Evolutionary conservation across 1,139 yeast species (phyloP).

Genomic region (Suzukiozyma palmioleophila): DNA sequence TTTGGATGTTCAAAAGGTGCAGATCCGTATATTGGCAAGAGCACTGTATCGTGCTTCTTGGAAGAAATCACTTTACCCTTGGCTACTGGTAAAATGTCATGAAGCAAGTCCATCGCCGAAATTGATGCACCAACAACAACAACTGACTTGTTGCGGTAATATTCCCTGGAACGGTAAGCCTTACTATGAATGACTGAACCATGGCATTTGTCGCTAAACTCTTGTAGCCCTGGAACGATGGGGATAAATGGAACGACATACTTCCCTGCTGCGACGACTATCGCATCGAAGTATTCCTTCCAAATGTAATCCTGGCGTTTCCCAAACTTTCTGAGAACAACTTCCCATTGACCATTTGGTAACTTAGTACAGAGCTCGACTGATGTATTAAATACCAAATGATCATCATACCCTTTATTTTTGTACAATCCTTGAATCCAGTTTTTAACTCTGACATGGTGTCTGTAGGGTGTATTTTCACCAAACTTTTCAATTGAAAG

Average conservation of each 20-base stretch:
- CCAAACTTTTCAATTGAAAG: slow-evolving; percentile 16
- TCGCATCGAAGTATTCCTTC: slow-evolving; percentile 22
- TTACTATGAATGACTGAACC: slow-evolving; percentile 37
- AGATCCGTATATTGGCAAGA: slow-evolving; percentile 39
- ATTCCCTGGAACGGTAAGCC: slow-evolving; percentile 26
- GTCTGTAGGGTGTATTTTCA: slow-evolving; percentile 43
- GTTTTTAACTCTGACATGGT: slow-evolving; percentile 41
- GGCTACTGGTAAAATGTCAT: slow-evolving; percentile 34
- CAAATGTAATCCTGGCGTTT: slow-evolving; percentile 20
- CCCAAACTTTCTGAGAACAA: slow-evolving; percentile 29
- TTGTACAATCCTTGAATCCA: slow-evolving; percentile 40
- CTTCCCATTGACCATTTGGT: slow-evolving; percentile 30
- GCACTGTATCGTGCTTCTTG: slow-evolving; percentile 41
- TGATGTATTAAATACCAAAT: slow-evolving; percentile 27
- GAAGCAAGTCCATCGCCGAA: slow-evolving; percentile 41
- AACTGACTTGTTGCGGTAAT: slow-evolving; percentile 26
- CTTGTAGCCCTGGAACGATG: slow-evolving; percentile 34
- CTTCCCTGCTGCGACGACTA: slow-evolving; percentile 30
- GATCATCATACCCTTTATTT: slow-evolving; percentile 19
- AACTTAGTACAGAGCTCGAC: slow-evolving; percentile 30
- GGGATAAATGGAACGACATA: slow-evolving; percentile 33
- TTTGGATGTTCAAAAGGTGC: slow-evolving; percentile 32
- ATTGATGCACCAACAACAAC: slow-evolving; percentile 42
- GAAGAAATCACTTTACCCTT: slow-evolving; percentile 20
- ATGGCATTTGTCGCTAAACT: slow-evolving; percentile 22